Base-by-base conservation (phyloP, 768 basidiomycete species). In the Kwoniella newhampshirensis region DNA sequence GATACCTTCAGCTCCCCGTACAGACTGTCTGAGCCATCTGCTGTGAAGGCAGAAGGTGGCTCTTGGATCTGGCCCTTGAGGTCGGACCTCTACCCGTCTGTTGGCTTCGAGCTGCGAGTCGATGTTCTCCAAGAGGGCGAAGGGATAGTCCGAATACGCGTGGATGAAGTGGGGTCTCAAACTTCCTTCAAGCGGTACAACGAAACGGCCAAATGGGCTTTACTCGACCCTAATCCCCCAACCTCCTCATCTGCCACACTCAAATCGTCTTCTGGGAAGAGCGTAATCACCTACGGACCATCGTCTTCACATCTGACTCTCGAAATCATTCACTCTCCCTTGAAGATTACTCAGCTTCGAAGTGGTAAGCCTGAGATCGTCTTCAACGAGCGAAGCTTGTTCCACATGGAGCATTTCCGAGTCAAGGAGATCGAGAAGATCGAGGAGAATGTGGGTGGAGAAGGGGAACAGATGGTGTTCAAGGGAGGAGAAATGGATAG, bases 401-500 rank as follows among this genome's bases (percentile, higher is more conserved):
- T 99, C 62, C 93, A 98, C 66, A 93, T 99, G 94, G 96, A 99
- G 72, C 96, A 98, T 77, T 97, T 93, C 81, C 61, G 81, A 17
- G 62, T 72, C 57, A 87, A 89, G 66, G 74, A 77, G 8, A 77
- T 80, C 59, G 80, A 80, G 40, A 68, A 79, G 11, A 60, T 57
- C 5, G 58, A 57, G 37, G 69, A 67, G 30, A 32, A 32, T 32
- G 57, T 70, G 13, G 64, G 72, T 39, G 63, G 79, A 7, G 80
- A 81, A 25, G 66, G 75, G 59, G 79, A 75, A 41, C 83, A 82
- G 54, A 81, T 80, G 26, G 75, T 79, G 11, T 77, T 82, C 25
- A 78, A 78, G 20, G 79, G 62, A 3, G 60, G 54, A 32, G 30
- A 32, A 36, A 47, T 43, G 49, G 73, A 75, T 43, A 54, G 62